Evolutionary conservation across 805 yeast genomes (phyloP).

Genomic region (Wickerhamomyces alni): DNA sequence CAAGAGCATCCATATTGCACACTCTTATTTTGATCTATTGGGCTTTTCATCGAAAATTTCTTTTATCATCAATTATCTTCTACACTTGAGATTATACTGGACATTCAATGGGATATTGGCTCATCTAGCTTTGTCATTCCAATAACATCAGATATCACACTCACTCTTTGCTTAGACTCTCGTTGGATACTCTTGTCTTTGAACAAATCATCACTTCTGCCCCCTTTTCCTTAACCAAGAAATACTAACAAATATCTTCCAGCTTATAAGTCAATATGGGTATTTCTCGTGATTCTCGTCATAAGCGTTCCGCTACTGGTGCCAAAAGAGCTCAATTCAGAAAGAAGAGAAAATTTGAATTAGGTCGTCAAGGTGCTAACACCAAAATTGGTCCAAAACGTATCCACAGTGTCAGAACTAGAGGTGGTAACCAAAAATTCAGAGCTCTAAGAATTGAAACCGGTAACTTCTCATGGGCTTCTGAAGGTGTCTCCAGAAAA

Average conservation of each 20-base stretch:
- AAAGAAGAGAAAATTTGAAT: slow-evolving; percentile 99
- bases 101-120: too few species aligned
- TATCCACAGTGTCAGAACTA: slow-evolving; percentile 98
- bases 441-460: slow-evolving; percentile 99
- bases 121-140: too few species aligned
- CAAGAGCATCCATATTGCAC: not conserved
- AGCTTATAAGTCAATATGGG: slow-evolving; percentile 64
- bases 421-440: slow-evolving; percentile 99
- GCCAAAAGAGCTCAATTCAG: slow-evolving; percentile 99
- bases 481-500: slow-evolving; percentile 98
- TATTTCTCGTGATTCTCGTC: slow-evolving; percentile 99
- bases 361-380: slow-evolving; percentile 99
- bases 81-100: too few species aligned
- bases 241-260: slow-evolving; percentile 10
- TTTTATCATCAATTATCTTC: not conserved
- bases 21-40: not conserved
- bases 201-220: too few species aligned
- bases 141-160: too few species aligned
- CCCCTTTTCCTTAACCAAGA: not conserved
- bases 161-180: too few species aligned
- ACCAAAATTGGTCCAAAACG: slow-evolving; percentile 99
- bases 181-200: too few species aligned
- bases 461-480: slow-evolving; percentile 99
- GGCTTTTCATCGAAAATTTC: not conserved
- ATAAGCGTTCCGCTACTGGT: slow-evolving; percentile 99